A percentile compares a stretch with the other conserved stretches of the same genome.
These are phyloP conservation scores for Ogataea chonburiensis DNA, from an alignment of 805 yeast species.

Conservation along the genomic window DNA sequence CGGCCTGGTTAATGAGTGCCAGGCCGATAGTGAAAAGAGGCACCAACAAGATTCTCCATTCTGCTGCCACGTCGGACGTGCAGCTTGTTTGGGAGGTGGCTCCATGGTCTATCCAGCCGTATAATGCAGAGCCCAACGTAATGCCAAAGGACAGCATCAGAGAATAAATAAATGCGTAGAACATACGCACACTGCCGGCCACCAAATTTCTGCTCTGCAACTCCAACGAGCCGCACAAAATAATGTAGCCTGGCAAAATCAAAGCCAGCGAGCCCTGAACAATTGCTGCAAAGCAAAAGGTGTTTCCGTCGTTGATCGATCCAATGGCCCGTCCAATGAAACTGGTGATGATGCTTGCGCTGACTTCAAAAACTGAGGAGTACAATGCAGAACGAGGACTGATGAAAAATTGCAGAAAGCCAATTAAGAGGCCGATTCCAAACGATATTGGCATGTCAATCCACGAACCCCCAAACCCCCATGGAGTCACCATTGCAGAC, in stretches of 20 bases:
- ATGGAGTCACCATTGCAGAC: conserved; percentile 78
- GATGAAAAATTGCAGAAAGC: conserved; percentile 73
- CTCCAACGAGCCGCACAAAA: conserved; percentile 88
- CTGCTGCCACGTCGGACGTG: conserved; percentile 49
- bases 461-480: conserved; percentile 90
- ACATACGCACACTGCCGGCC: conserved; percentile 95
- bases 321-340: conserved; percentile 90
- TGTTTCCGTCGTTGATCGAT: conserved; percentile 60
- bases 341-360: conserved; percentile 82
- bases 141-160: conserved; percentile 90
- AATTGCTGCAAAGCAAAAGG: conserved; percentile 83
- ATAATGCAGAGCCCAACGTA: conserved; percentile 87
- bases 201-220: conserved; percentile 86
- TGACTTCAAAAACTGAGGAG: conserved; percentile 90
- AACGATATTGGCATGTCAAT: conserved; percentile 80
- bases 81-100: conserved; percentile 70
- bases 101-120: conserved; percentile 87
- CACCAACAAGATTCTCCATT: conserved; percentile 69
- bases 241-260: conserved; percentile 91
- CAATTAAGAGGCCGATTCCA: conserved; percentile 78
- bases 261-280: conserved; percentile 89
- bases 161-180: conserved; percentile 92
- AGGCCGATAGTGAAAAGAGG: conserved; percentile 62
- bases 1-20: conserved; percentile 84
- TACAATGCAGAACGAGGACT: conserved; percentile 82